A percentile compares a stretch with the other conserved stretches of the same genome.
Conservation (phyloP, 108 stramenopile species). For the Nitzschia putrida region DNA sequence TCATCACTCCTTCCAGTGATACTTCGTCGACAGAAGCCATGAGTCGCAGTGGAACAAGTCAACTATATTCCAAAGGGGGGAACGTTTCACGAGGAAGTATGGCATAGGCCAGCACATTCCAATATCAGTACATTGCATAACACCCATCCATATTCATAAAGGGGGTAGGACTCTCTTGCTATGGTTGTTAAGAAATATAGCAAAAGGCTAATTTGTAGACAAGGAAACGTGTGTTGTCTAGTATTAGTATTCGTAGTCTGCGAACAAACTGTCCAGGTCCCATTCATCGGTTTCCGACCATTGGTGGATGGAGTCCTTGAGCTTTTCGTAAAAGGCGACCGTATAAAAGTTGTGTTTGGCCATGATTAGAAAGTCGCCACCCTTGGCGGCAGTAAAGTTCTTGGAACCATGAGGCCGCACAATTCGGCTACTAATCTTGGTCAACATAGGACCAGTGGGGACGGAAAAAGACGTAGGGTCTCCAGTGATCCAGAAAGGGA, state of each 20-base stretch:
- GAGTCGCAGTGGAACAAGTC: too few relatives aligned
- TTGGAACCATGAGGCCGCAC: constrained; percentile 11
- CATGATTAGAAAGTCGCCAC: constrained; percentile 42
- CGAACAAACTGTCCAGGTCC: neutral
- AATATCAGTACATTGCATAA: too few relatives aligned
- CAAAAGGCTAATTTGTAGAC: too few relatives aligned
- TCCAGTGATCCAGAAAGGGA: constrained; percentile 16
- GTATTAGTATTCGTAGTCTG: too few relatives aligned
- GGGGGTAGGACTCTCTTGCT: too few relatives aligned
- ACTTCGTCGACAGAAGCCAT: too few relatives aligned
- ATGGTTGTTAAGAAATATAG: too few relatives aligned
- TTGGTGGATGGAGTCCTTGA: constrained; percentile 29
- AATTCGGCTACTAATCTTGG: constrained; percentile 25
- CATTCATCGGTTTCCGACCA: constrained; percentile 19
- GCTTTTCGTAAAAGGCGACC: constrained; percentile 24
- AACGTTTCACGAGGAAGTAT: too few relatives aligned
- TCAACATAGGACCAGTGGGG: constrained; percentile 4
- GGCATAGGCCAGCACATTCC: too few relatives aligned
- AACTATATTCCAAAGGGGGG: too few relatives aligned
- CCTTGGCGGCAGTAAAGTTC: constrained; percentile 17
- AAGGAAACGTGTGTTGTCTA: too few relatives aligned
- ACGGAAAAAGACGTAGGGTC: constrained; percentile 31
- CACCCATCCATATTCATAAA: too few relatives aligned
- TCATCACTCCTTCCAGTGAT: neutral
- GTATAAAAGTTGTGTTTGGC: constrained; percentile 32